phyloP scores from a whole-genome alignment of 345 rosid genomes.

The Moringa oleifera region DNA sequence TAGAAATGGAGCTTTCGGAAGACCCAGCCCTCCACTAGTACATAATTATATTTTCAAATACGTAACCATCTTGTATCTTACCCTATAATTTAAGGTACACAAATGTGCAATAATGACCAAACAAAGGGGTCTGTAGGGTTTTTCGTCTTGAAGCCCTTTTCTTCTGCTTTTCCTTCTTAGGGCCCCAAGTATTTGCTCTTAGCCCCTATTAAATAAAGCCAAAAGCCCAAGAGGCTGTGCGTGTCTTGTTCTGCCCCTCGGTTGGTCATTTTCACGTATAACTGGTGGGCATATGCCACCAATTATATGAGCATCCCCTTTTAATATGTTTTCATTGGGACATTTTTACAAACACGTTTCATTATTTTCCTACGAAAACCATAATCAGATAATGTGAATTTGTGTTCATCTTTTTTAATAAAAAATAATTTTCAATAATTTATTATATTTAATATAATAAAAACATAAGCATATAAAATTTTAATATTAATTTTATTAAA shows the following conservation, averaged over 20 bases:
- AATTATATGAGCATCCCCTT: not conserved
- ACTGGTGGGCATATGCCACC: constrained; percentile 24
- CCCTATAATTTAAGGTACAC: no score
- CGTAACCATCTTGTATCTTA: constrained; percentile 18
- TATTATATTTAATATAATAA: no score
- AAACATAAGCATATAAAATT: no score
- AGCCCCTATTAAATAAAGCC: not conserved
- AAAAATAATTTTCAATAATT: no score
- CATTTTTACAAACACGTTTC: not conserved
- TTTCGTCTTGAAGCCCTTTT: not conserved
- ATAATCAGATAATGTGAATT: no score
- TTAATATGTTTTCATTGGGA: no score
- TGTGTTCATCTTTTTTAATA: no score
- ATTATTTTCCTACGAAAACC: no score
- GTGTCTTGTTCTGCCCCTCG: constrained; percentile 12
- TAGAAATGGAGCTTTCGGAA: constrained; percentile 32
- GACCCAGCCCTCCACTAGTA: constrained; percentile 10
- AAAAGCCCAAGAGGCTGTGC: no score
- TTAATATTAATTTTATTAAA: no score
- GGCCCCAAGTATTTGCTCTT: constrained; percentile 24
- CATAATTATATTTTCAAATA: constrained; percentile 6
- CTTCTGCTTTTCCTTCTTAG: constrained; percentile 15
- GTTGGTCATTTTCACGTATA: constrained; percentile 28
- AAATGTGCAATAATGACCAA: constrained; percentile 18
- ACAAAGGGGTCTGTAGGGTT: not conserved